Percentiles rank a stretch among this genome's conserved stretches.
Conservation (phyloP, 139 green algal species). For the Coccomyxa sp. region DNA sequence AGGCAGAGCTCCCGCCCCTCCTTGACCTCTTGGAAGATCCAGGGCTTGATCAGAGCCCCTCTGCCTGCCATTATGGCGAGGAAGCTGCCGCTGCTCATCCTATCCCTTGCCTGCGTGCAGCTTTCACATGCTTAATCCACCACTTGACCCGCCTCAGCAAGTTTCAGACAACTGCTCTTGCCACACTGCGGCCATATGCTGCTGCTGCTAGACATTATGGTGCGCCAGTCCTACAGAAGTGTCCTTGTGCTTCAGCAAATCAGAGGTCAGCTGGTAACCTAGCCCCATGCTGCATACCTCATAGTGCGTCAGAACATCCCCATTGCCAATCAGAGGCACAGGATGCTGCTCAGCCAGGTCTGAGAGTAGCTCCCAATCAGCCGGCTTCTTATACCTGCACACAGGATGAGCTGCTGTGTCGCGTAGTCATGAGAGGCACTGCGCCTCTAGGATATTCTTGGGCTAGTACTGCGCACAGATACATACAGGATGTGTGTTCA, state of each 20-base stretch:
- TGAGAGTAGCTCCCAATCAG: slow-evolving; percentile 70
- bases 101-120: slow-evolving; percentile 12
- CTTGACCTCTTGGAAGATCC: slow-evolving; percentile 75
- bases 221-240: too few species aligned
- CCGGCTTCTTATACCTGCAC: slow-evolving; percentile 69
- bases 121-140: neutral
- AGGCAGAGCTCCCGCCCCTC: slow-evolving; percentile 56
- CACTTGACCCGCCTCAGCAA: neutral
- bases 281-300: slow-evolving; percentile 38
- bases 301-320: slow-evolving; percentile 67
- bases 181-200: neutral
- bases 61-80: slow-evolving; percentile 57
- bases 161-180: neutral
- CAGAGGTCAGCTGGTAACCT: neutral
- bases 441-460: too few species aligned
- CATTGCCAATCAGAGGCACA: slow-evolving; percentile 71
- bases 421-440: neutral
- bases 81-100: slow-evolving; percentile 18
- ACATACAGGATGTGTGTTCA: too few species aligned
- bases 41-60: slow-evolving; percentile 79
- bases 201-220: neutral
- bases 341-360: slow-evolving; percentile 20
- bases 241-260: too few species aligned
- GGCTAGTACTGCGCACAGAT: too few species aligned
- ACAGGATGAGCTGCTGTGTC: too few species aligned